Conservation (phyloP, 177 flowering plant species). For the Vitis hybrid region DNA sequence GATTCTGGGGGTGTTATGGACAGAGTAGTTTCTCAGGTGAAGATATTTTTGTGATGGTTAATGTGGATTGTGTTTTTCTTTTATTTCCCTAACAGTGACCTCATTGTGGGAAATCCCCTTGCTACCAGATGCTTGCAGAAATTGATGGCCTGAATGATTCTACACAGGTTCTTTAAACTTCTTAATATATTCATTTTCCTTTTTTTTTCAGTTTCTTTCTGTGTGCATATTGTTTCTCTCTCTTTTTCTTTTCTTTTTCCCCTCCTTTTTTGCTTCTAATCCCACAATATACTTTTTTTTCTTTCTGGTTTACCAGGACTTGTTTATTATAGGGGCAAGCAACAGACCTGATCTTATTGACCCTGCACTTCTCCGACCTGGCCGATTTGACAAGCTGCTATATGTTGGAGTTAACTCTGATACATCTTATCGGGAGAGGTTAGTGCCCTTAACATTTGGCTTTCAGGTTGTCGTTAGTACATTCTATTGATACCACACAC, state of each 20-base stretch:
- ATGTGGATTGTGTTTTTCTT: not conserved
- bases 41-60: not conserved
- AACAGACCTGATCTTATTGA: slow-evolving; percentile 96
- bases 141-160: slow-evolving; percentile 95
- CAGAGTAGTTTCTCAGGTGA: slow-evolving; percentile 97
- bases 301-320: slow-evolving; percentile 46
- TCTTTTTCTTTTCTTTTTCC: slow-evolving; percentile 1
- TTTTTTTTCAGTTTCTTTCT: not conserved
- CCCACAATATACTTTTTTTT: not conserved
- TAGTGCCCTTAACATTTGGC: slow-evolving; percentile 11
- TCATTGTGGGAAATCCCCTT: slow-evolving; percentile 3
- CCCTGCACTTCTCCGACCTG: slow-evolving; percentile 92
- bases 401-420: slow-evolving; percentile 95
- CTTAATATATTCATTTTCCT: not conserved
- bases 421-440: slow-evolving; percentile 84
- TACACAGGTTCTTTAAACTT: slow-evolving; percentile 53
- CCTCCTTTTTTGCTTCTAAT: slow-evolving; percentile 7
- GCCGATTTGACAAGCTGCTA: slow-evolving; percentile 90
- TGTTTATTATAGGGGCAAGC: slow-evolving; percentile 96
- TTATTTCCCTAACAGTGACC: slow-evolving; percentile 6
- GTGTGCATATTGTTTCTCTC: not conserved
- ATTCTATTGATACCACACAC: not conserved
- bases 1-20: slow-evolving; percentile 99
- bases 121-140: slow-evolving; percentile 95
- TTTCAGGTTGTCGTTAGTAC: not conserved